Percentiles rank a stretch among this genome's conserved stretches.
phyloP scores from a whole-genome alignment of 2,329 filamentous ascomycete species.

The Apiospora aurea region DNA sequence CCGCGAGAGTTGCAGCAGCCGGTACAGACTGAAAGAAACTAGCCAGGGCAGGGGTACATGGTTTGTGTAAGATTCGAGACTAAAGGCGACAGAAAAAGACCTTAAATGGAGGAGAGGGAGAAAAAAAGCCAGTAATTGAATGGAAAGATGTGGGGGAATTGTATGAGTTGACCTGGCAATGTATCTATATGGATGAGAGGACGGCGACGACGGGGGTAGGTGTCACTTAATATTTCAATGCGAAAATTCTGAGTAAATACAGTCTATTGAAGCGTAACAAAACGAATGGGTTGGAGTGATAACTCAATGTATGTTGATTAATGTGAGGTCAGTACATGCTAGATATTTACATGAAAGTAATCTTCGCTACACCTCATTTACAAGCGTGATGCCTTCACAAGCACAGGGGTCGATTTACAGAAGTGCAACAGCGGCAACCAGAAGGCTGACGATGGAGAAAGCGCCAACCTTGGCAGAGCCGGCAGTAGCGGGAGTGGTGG shows the following conservation, averaged over 20 bases:
- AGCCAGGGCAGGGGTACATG: not conserved
- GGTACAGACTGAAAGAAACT: not conserved
- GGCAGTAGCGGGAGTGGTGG: constrained; percentile 30
- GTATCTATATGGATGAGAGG: too few relatives aligned
- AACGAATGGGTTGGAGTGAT: too few relatives aligned
- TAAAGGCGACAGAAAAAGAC: too few relatives aligned
- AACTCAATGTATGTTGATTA: not conserved
- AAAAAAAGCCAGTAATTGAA: too few relatives aligned
- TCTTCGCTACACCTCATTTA: not conserved
- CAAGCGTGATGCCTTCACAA: too few relatives aligned
- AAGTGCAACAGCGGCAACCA: constrained; percentile 26
- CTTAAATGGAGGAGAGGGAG: too few relatives aligned
- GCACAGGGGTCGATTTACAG: constrained; percentile 9
- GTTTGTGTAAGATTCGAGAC: too few relatives aligned
- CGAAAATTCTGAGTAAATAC: not conserved
- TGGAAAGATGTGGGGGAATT: not conserved
- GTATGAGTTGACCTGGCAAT: not conserved
- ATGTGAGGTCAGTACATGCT: not conserved
- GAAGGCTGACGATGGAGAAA: constrained; percentile 27
- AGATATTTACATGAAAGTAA: constrained; percentile 13
- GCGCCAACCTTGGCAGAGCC: constrained; percentile 31
- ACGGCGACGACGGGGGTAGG: too few relatives aligned
- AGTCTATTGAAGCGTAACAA: not conserved
- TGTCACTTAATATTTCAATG: too few relatives aligned
- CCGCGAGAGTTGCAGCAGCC: constrained; percentile 1